Evolutionary conservation across 768 basidiomycete genomes (phyloP).

Genomic region (Leccinum fibrillosum): DNA sequence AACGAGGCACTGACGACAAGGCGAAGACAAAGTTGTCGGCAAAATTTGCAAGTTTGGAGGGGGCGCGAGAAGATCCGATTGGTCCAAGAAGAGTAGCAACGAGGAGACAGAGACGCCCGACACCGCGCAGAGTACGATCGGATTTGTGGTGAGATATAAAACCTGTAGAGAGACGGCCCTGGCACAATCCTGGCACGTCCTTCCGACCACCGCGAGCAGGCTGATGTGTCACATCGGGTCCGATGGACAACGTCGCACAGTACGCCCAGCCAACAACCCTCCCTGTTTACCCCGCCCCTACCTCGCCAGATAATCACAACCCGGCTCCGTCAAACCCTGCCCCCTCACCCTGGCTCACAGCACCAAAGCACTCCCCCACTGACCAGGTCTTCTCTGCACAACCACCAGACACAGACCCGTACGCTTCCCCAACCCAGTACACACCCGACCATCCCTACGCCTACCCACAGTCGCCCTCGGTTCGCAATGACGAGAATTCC

Average conservation of each 20-base stretch:
- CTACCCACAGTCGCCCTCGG: slow-evolving; percentile 28
- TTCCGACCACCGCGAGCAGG: slow-evolving; percentile 28
- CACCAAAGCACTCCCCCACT: slow-evolving; percentile 11
- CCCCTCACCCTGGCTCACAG: slow-evolving; percentile 18
- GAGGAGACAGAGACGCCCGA: slow-evolving; percentile 18
- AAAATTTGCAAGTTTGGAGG: slow-evolving; percentile 1
- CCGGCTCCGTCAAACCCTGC: slow-evolving; percentile 22
- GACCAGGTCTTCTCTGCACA: slow-evolving; percentile 28
- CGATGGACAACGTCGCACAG: slow-evolving; percentile 37
- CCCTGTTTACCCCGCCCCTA: slow-evolving; percentile 29
- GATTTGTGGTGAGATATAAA: slow-evolving; percentile 27
- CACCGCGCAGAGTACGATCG: slow-evolving; percentile 18
- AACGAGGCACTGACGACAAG: slow-evolving; percentile 18
- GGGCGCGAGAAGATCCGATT: slow-evolving; percentile 2
- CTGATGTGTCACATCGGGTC: slow-evolving; percentile 33
- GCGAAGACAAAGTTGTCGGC: slow-evolving; percentile 19
- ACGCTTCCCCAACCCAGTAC: slow-evolving; percentile 24
- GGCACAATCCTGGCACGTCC: slow-evolving; percentile 30
- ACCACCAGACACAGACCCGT: slow-evolving; percentile 33
- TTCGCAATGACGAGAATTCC: slow-evolving; percentile 28
- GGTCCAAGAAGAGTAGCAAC: slow-evolving; percentile 9
- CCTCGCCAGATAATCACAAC: slow-evolving; percentile 29
- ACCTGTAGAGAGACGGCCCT: slow-evolving; percentile 23
- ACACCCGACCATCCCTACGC: slow-evolving; percentile 28
- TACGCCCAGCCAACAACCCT: slow-evolving; percentile 25